Conservation (phyloP, 2,329 filamentous ascomycete genomes). For the Peltaster fructicola region DNA sequence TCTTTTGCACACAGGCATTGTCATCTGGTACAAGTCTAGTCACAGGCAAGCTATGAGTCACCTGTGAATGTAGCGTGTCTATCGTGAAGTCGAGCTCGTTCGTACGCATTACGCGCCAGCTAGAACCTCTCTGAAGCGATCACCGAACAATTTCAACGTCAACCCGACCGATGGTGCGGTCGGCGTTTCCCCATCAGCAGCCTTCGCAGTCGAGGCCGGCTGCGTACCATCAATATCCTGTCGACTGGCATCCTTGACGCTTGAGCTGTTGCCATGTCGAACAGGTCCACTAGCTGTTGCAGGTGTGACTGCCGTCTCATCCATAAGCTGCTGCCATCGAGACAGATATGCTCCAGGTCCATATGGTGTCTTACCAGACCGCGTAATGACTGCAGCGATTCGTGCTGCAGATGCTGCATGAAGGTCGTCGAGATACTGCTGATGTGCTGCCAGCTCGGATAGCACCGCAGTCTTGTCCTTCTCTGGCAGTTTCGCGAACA, state of each 20-base stretch:
- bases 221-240: slow-evolving; percentile 19
- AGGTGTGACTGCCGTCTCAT: slow-evolving; percentile 52
- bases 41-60: too few species aligned
- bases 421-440: slow-evolving; percentile 39
- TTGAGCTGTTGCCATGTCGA: slow-evolving; percentile 22
- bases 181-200: slow-evolving; percentile 13
- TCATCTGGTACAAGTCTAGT: too few species aligned
- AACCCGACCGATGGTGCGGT: slow-evolving; percentile 13
- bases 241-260: slow-evolving; percentile 20
- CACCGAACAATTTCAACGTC: slow-evolving; percentile 17
- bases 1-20: too few species aligned
- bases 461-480: slow-evolving; percentile 31
- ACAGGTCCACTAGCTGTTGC: slow-evolving; percentile 32
- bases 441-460: slow-evolving; percentile 40
- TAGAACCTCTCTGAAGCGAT: slow-evolving; percentile 18
- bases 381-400: slow-evolving; percentile 38
- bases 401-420: slow-evolving; percentile 35
- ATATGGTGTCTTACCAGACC: slow-evolving; percentile 25
- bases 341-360: slow-evolving; percentile 58
- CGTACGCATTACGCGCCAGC: slow-evolving; percentile 8
- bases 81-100: too few species aligned
- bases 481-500: slow-evolving; percentile 30
- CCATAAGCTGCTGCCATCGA: slow-evolving; percentile 54
- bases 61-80: too few species aligned
- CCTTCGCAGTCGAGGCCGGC: slow-evolving; percentile 12